These are phyloP conservation scores for Cordyceps sp. DNA, from an alignment of 2,329 filamentous ascomycete genomes.

Conservation along the genomic window DNA sequence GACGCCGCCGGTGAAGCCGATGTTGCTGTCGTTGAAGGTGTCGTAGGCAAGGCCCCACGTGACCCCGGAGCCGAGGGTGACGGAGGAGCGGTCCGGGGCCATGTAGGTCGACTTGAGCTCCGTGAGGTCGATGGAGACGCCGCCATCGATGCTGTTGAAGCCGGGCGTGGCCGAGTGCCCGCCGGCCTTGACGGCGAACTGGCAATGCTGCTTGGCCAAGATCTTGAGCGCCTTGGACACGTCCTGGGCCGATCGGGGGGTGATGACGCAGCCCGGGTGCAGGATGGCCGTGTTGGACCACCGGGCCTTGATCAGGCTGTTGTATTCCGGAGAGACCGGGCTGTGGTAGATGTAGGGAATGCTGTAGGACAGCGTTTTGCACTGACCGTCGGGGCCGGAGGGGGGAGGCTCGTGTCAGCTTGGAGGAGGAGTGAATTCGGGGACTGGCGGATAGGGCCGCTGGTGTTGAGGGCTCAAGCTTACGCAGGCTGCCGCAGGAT, in stretches of 20 bases:
- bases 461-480: too few relatives aligned
- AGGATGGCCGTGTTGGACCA: not conserved
- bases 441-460: too few relatives aligned
- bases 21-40: not conserved
- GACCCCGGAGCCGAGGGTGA: constrained; percentile 20
- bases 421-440: too few relatives aligned
- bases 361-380: not conserved
- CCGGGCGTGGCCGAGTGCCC: constrained; percentile 26
- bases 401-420: too few relatives aligned
- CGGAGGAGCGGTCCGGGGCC: constrained; percentile 4
- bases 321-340: not conserved
- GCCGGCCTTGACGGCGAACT: constrained; percentile 21
- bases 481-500: too few relatives aligned
- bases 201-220: not conserved
- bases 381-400: too few relatives aligned
- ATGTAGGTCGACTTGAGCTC: constrained; percentile 11
- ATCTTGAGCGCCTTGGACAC: not conserved
- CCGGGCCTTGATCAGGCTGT: not conserved
- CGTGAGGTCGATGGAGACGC: constrained; percentile 21
- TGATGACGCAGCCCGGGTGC: constrained; percentile 9
- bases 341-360: not conserved
- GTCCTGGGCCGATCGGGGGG: constrained; percentile 9
- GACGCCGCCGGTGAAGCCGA: not conserved
- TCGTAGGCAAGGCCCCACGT: constrained; percentile 5
- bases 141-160: constrained; percentile 20